Evolutionary conservation across 192 early-diverging fungal species (phyloP).

Genomic region (Dissophora ornata): DNA sequence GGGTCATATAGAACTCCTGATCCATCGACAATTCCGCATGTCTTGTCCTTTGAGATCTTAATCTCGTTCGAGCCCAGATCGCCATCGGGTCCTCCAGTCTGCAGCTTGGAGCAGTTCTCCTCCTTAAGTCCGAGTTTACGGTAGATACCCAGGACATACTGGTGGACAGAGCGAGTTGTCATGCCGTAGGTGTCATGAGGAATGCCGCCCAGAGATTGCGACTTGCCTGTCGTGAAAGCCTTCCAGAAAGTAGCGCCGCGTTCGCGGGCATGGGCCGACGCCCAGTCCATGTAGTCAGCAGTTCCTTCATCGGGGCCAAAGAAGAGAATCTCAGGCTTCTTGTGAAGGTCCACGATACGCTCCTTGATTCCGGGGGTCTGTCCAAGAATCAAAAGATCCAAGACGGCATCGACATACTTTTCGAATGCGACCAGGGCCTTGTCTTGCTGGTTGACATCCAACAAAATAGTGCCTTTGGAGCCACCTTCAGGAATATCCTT

Average conservation of each 20-base stretch:
- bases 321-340: slow-evolving; percentile 96
- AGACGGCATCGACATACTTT: slow-evolving; percentile 50
- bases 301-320: slow-evolving; percentile 74
- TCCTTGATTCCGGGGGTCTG: slow-evolving; percentile 97
- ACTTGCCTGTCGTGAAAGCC: slow-evolving; percentile 99
- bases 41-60: slow-evolving; percentile 98
- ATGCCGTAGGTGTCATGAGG: slow-evolving; percentile 98
- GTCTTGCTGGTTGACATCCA: slow-evolving; percentile 52
- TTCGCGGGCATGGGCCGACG: slow-evolving; percentile 89
- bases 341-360: slow-evolving; percentile 90
- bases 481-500: slow-evolving; percentile 99
- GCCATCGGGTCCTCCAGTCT: slow-evolving; percentile 98
- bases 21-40: slow-evolving; percentile 93
- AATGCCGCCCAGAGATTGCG: slow-evolving; percentile 94
- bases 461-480: slow-evolving; percentile 94
- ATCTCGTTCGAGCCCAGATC: slow-evolving; percentile 99
- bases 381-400: slow-evolving; percentile 92
- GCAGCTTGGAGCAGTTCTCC: slow-evolving; percentile 87
- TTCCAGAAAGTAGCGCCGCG: slow-evolving; percentile 97
- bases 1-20: slow-evolving; percentile 95
- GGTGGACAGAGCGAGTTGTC: slow-evolving; percentile 99
- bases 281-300: slow-evolving; percentile 99
- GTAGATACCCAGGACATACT: slow-evolving; percentile 97
- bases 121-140: slow-evolving; percentile 87
- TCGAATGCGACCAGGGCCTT: slow-evolving; percentile 48